A percentile compares a stretch with the other conserved stretches of the same genome.
Conservation (phyloP, 352 stramenopile species). For the Globisporangium alternatum region DNA sequence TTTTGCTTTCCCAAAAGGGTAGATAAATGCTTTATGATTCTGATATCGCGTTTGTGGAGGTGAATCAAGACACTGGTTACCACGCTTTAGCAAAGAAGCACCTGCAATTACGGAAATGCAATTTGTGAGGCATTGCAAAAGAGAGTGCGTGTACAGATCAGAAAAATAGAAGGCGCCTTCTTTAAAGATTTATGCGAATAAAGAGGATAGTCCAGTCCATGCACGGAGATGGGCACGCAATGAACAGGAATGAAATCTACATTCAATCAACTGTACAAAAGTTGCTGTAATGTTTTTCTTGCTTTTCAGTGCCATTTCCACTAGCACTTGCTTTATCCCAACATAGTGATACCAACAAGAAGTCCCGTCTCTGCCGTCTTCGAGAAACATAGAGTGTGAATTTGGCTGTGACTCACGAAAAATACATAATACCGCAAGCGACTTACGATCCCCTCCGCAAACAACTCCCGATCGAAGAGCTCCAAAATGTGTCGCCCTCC, state of each 20-base stretch:
- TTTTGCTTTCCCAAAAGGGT: not conserved
- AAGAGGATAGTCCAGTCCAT: slow-evolving; percentile 1
- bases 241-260: not conserved
- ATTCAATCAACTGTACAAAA: not conserved
- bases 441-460: not conserved
- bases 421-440: no score
- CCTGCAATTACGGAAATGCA: not conserved
- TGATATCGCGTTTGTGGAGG: not conserved
- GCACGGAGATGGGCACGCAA: slow-evolving; percentile 1
- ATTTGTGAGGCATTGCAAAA: not conserved
- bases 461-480: not conserved
- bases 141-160: not conserved
- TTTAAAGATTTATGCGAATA: not conserved
- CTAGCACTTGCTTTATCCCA: no score
- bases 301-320: no score
- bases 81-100: not conserved
- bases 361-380: no score
- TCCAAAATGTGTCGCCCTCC: no score
- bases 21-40: not conserved
- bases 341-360: no score
- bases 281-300: no score
- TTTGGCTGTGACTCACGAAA: no score
- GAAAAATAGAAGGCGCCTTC: not conserved
- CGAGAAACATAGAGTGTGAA: no score
- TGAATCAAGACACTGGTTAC: not conserved